Conservation (phyloP, 2,329 filamentous ascomycete genomes). For the Ceratocystis cacaofunesta region DNA sequence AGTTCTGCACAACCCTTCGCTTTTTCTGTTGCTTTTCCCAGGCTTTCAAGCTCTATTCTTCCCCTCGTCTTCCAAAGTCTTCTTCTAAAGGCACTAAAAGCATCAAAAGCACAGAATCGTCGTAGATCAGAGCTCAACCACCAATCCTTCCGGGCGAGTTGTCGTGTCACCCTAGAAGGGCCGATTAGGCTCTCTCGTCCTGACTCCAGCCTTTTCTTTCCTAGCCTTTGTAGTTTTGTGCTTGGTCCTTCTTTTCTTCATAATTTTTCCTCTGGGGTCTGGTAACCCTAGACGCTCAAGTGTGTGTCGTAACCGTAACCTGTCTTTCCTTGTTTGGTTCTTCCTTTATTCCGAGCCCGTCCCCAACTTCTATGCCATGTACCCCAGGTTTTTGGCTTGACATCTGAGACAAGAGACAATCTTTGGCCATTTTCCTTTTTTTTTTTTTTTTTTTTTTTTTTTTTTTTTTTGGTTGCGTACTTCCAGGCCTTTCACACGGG, state of each 20-base stretch:
- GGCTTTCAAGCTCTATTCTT: neutral
- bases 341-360: neutral
- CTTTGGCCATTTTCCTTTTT: neutral
- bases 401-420: neutral
- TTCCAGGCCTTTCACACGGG: too few relatives aligned
- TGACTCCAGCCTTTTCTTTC: neutral
- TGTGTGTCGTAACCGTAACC: neutral
- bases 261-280: neutral
- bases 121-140: neutral
- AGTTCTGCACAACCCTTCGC: neutral
- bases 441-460: neutral
- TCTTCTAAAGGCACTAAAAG: neutral
- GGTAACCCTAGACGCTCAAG: neutral
- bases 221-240: too few relatives aligned
- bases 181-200: neutral
- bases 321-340: neutral
- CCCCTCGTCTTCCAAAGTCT: neutral
- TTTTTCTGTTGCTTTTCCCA: neutral
- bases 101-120: neutral
- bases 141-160: conserved; percentile 2
- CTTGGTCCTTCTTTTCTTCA: neutral
- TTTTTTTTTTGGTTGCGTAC: neutral
- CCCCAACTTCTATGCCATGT: neutral
- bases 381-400: neutral
- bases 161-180: neutral